A percentile compares a stretch with the other conserved stretches of the same genome.
These are phyloP conservation scores for Penicillium carneum DNA, from an alignment of 2,329 filamentous ascomycete genomes.

Conservation along the genomic window DNA sequence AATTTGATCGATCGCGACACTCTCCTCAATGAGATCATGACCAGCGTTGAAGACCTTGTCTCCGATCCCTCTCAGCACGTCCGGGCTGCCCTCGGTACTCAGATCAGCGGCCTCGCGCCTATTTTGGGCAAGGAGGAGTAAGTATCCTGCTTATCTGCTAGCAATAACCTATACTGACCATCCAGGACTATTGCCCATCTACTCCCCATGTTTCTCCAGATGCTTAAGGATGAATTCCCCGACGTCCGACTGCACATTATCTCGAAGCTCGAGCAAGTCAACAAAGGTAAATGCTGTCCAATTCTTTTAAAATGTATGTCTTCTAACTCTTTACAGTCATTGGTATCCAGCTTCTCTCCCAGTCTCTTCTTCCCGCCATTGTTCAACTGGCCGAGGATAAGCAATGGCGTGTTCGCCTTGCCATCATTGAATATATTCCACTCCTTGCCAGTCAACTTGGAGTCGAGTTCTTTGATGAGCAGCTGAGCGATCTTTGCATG, in stretches of 20 bases:
- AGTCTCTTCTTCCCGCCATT: conserved; percentile 94
- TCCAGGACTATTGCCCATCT: conserved; percentile 90
- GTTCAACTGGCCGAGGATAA: conserved; percentile 98
- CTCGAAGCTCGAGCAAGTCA: conserved; percentile 98
- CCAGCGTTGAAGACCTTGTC: conserved; percentile 92
- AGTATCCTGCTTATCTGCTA: conserved; percentile 44
- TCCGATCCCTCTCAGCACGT: conserved; percentile 97
- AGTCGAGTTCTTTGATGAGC: conserved; percentile 97
- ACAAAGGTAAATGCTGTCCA: conserved; percentile 71
- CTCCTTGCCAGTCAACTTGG: conserved; percentile 93
- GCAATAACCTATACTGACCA: conserved; percentile 30
- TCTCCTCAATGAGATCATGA: conserved; percentile 94
- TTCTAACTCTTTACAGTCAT: conserved; percentile 69
- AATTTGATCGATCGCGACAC: conserved; percentile 83
- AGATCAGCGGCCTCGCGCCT: conserved; percentile 94
- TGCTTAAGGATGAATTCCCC: conserved; percentile 99
- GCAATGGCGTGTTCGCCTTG: conserved; percentile 96
- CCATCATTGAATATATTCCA: conserved; percentile 99
- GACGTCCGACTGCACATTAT: conserved; percentile 98
- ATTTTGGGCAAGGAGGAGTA: conserved; percentile 98
- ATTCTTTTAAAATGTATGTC: neutral
- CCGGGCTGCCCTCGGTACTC: conserved; percentile 89
- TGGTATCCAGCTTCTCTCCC: conserved; percentile 93
- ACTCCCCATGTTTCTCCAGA: conserved; percentile 97
- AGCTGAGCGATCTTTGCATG: conserved; percentile 95